Evolutionary conservation across 1,139 yeast species (phyloP).

Genomic region (Kodamaea suecica): DNA sequence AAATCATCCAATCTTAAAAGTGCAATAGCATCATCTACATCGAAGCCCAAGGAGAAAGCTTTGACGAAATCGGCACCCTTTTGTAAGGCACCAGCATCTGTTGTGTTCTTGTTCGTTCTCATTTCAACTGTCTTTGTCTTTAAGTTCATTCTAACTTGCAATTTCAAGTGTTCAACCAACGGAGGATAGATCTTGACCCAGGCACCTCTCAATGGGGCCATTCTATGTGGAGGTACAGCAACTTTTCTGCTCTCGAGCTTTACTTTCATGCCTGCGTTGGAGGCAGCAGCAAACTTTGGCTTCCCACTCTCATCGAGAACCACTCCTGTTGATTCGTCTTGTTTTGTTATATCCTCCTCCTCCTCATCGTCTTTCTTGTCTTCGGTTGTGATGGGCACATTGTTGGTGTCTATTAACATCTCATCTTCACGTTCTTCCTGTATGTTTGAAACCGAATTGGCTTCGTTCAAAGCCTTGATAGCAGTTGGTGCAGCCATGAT

Average conservation of each 20-base stretch:
- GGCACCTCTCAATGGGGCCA: slow-evolving; percentile 82
- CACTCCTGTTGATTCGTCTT: slow-evolving; percentile 46
- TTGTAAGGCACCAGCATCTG: slow-evolving; percentile 91
- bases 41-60: slow-evolving; percentile 95
- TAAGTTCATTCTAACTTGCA: slow-evolving; percentile 94
- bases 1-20: slow-evolving; percentile 89
- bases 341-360: slow-evolving; percentile 15
- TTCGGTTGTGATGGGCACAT: slow-evolving; percentile 28
- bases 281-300: slow-evolving; percentile 80
- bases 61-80: slow-evolving; percentile 96
- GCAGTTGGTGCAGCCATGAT: slow-evolving; percentile 79
- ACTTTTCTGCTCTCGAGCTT: slow-evolving; percentile 85
- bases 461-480: slow-evolving; percentile 23
- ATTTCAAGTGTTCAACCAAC: slow-evolving; percentile 85
- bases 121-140: slow-evolving; percentile 82
- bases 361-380: slow-evolving; percentile 20
- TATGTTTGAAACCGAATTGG: slow-evolving; percentile 7
- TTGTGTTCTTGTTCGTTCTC: slow-evolving; percentile 74
- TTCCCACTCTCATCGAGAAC: slow-evolving; percentile 85
- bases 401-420: slow-evolving; percentile 63
- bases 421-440: slow-evolving; percentile 31
- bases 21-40: slow-evolving; percentile 95
- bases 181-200: slow-evolving; percentile 98
- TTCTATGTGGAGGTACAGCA: slow-evolving; percentile 93
- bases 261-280: slow-evolving; percentile 62